Evolutionary conservation across 768 basidiomycete species (phyloP).

Genomic region (Gloeophyllum trabeum): DNA sequence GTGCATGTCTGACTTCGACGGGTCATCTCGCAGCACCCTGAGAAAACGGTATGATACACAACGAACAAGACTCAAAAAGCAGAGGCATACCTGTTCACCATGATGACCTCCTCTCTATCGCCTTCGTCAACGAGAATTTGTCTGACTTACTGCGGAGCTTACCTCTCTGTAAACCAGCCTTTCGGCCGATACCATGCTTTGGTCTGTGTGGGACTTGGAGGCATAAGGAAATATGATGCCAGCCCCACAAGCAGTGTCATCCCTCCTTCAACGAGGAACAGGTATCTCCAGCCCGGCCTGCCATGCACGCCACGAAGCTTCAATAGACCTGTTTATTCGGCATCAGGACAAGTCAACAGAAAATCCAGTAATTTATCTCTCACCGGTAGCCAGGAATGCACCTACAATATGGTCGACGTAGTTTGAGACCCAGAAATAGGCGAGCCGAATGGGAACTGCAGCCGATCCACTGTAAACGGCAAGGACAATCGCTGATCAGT

Average conservation of each 20-base stretch:
- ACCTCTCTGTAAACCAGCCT: slow-evolving; percentile 57
- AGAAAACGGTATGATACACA: not conserved
- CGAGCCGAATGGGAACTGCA: slow-evolving; percentile 52
- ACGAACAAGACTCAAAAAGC: no score
- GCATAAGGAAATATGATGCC: slow-evolving; percentile 44
- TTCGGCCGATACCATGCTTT: slow-evolving; percentile 46
- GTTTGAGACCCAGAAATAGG: slow-evolving; percentile 58
- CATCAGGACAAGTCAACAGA: no score
- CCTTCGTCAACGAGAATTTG: no score
- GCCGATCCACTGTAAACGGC: not conserved
- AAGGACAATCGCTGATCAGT: no score
- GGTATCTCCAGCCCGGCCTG: slow-evolving; percentile 44
- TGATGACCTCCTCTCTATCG: slow-evolving; percentile 50
- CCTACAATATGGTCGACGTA: slow-evolving; percentile 42
- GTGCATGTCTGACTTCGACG: slow-evolving; percentile 58
- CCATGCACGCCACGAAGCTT: slow-evolving; percentile 40
- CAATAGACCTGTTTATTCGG: no score
- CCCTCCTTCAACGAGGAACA: slow-evolving; percentile 44
- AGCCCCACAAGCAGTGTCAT: slow-evolving; percentile 39
- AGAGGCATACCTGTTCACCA: slow-evolving; percentile 37
- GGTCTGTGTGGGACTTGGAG: slow-evolving; percentile 54
- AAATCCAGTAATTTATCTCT: no score
- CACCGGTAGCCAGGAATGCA: slow-evolving; percentile 57
- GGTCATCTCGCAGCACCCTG: slow-evolving; percentile 51
- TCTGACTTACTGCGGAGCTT: slow-evolving; percentile 7